Evolutionary conservation across 495 filamentous ascomycete genomes (phyloP).

Genomic region (Friedmanniomyces simplex): DNA sequence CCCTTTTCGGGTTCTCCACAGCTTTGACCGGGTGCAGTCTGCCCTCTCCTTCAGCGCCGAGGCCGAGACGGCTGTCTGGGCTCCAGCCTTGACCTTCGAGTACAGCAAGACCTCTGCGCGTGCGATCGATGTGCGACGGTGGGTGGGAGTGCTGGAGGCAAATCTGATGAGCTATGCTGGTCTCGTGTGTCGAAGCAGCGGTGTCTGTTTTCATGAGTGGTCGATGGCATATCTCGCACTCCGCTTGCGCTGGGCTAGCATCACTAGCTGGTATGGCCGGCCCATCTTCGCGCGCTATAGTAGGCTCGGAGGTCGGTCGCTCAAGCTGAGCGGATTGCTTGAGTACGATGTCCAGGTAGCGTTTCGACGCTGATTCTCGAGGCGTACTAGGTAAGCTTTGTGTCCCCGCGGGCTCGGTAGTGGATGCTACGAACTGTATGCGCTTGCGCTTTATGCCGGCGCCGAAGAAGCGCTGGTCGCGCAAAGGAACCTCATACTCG

Average conservation of each 20-base stretch:
- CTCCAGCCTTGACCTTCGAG: slow-evolving; percentile 79
- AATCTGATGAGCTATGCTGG: slow-evolving; percentile 71
- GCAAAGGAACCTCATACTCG: slow-evolving; percentile 56
- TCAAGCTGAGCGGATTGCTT: slow-evolving; percentile 8
- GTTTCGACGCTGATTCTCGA: slow-evolving; percentile 42
- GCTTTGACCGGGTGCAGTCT: slow-evolving; percentile 65
- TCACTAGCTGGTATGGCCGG: no score
- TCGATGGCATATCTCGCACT: slow-evolving; percentile 51
- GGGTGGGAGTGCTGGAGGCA: slow-evolving; percentile 72
- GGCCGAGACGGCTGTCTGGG: slow-evolving; percentile 62
- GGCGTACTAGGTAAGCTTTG: slow-evolving; percentile 26
- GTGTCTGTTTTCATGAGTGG: slow-evolving; percentile 34
- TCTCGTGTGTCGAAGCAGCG: slow-evolving; percentile 45
- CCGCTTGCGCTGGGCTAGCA: neutral
- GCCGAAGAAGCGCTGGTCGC: slow-evolving; percentile 68
- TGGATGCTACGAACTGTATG: slow-evolving; percentile 71
- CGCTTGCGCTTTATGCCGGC: slow-evolving; percentile 64
- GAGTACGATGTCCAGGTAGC: slow-evolving; percentile 62
- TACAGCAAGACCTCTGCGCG: slow-evolving; percentile 61
- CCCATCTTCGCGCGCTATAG: neutral
- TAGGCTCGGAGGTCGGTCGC: neutral
- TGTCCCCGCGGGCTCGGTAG: slow-evolving; percentile 28
- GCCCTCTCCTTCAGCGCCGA: slow-evolving; percentile 63
- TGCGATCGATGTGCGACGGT: slow-evolving; percentile 74
- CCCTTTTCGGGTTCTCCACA: slow-evolving; percentile 59